Base-by-base conservation (phyloP, 768 basidiomycete genomes). In the Tubosaeta brunneosetosa region DNA sequence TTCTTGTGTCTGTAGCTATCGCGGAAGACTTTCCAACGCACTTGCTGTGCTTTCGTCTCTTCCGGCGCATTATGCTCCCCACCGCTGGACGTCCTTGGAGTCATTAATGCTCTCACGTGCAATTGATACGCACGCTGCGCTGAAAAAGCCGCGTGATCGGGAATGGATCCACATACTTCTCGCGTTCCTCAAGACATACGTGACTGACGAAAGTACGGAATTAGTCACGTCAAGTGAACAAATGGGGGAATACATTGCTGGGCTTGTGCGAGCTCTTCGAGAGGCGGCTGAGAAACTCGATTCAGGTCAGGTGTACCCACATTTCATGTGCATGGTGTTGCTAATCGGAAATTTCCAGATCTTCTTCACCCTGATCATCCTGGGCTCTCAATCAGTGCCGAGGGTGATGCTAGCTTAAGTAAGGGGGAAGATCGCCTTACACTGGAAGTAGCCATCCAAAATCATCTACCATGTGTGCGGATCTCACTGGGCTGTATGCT, bases 41-140 rank as follows among this genome's bases (percentile, higher is more conserved):
- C 73, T 90, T 25, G 74, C 80, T 22, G 83, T 86, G 38, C 94
- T 83, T 64, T 78, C 82, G 0, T 87, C 87, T 2, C 76, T 95
- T n/a, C 88, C 92, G 1, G 87, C 86, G 10, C 90, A 92, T 62
- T 93, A 92, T 67, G 82, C 85, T 0, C 87, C 88, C 7, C 85
- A 89, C 65, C 77, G 77, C 63, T 94, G 91, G 91, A 79, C 82
- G 25, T 85, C 85, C 9, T 70, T 93, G 42, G 87, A 93, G 62
- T 84, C 84, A 3, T 83, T 82, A 58, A 88, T 91, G 81, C 78
- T 92, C 17, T 83, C 83, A 12, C 78, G 78, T 44, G 88, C 89
- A 1, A 72, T 94, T 36, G 81, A 85, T 56, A 81, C 84, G 0
- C 85, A 93, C 61, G 66, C 71, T 2, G 64, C 74, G 19, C 68